Evolutionary conservation across 768 basidiomycete genomes (phyloP).

Genomic region (Rickenella mellea): DNA sequence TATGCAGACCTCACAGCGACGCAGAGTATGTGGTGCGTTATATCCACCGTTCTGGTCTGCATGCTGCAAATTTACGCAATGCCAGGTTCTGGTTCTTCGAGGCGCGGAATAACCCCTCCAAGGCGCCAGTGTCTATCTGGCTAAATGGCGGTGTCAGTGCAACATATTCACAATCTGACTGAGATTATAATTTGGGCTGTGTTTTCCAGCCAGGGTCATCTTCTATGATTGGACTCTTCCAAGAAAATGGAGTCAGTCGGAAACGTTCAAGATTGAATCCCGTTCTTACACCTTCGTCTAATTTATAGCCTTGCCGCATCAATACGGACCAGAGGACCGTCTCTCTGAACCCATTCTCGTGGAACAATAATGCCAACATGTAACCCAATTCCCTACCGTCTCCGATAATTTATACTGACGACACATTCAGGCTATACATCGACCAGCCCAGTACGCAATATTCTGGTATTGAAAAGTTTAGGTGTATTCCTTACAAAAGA

Average conservation of each 20-base stretch:
- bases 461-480: neutral
- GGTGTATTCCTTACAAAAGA: neutral
- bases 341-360: conserved; percentile 42
- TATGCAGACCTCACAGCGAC: conserved; percentile 50
- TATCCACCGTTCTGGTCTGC: too few relatives aligned
- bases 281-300: neutral
- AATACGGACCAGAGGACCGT: conserved; percentile 42
- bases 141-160: conserved; percentile 43
- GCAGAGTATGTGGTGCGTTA: conserved; percentile 47
- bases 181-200: neutral
- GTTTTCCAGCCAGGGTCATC: conserved; percentile 25
- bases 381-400: conserved; percentile 1
- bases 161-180: neutral
- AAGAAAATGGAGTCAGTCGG: conserved; percentile 27
- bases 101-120: conserved; percentile 49
- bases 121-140: conserved; percentile 57
- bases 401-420: neutral
- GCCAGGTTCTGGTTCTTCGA: conserved; percentile 64
- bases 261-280: neutral
- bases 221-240: conserved; percentile 27
- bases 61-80: neutral
- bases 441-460: conserved; percentile 40
- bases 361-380: conserved; percentile 50
- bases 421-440: conserved; percentile 33
- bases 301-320: conserved; percentile 24